These are phyloP conservation scores for Protomyces gravidus DNA, from an alignment of 1,139 yeast species.

Conservation along the genomic window DNA sequence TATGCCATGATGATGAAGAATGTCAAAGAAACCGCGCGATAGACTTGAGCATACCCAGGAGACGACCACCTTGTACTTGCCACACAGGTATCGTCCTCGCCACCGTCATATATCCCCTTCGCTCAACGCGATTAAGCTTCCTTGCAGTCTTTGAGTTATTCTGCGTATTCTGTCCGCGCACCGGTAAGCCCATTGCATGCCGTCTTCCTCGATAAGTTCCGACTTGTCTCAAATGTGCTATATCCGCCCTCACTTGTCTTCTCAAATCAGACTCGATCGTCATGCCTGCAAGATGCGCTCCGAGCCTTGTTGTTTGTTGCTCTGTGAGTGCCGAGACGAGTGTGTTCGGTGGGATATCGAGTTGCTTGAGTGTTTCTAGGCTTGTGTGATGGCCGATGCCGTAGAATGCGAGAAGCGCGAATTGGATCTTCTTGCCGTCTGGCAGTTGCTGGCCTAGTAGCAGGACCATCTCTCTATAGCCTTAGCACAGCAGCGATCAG, in stretches of 20 bases:
- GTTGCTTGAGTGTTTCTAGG: slow-evolving; percentile 70
- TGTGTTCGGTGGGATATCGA: slow-evolving; percentile 89
- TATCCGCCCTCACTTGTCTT: slow-evolving; percentile 72
- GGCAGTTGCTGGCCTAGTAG: slow-evolving; percentile 28
- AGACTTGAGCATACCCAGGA: too few relatives aligned
- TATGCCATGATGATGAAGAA: too few relatives aligned
- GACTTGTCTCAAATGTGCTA: slow-evolving; percentile 69
- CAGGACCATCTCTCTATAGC: slow-evolving; percentile 23
- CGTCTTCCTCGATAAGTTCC: slow-evolving; percentile 87
- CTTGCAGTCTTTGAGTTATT: slow-evolving; percentile 87
- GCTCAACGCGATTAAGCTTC: slow-evolving; percentile 68
- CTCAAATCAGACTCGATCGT: slow-evolving; percentile 82
- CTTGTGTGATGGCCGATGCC: slow-evolving; percentile 82
- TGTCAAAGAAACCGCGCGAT: too few relatives aligned
- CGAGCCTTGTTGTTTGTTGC: slow-evolving; percentile 76
- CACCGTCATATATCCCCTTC: slow-evolving; percentile 28
- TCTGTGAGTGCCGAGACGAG: slow-evolving; percentile 89
- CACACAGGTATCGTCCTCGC: neutral
- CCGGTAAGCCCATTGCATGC: slow-evolving; percentile 68
- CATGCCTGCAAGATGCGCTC: slow-evolving; percentile 79
- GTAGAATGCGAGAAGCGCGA: slow-evolving; percentile 48
- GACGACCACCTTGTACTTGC: neutral
- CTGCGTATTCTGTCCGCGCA: slow-evolving; percentile 88
- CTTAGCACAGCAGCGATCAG: too few relatives aligned
- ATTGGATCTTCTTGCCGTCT: slow-evolving; percentile 27